A percentile compares a stretch with the other conserved stretches of the same genome.
Evolutionary conservation across 1,139 yeast genomes (phyloP).

Genomic region (Scheffersomyces titani): DNA sequence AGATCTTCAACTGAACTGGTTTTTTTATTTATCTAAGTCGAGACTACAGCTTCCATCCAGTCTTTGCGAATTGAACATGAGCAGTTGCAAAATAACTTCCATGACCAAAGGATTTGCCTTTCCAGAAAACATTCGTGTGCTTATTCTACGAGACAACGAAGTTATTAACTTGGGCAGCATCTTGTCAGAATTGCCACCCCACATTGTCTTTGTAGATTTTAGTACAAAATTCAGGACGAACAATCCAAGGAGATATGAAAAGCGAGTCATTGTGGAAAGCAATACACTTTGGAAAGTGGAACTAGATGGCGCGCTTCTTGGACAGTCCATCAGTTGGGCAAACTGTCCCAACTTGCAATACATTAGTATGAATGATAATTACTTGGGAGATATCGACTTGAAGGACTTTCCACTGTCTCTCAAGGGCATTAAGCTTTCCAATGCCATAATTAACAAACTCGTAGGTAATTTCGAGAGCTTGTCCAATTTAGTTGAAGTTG

Average conservation of each 20-base stretch:
- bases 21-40: too few species aligned
- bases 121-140: too few species aligned
- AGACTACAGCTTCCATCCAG: too few species aligned
- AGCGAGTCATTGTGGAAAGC: neutral
- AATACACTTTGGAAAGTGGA: neutral
- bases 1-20: too few species aligned
- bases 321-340: neutral
- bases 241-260: neutral
- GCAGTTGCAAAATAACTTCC: too few species aligned
- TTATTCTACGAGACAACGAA: too few species aligned
- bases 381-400: neutral
- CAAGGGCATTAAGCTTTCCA: neutral
- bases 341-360: neutral
- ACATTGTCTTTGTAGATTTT: neutral
- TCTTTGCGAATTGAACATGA: too few species aligned
- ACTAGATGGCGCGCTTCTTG: neutral
- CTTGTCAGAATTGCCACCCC: neutral
- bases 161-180: neutral
- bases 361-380: neutral
- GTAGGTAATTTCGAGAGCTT: neutral
- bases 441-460: neutral
- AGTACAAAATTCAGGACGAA: neutral
- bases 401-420: neutral
- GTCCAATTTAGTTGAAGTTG: neutral
- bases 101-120: too few species aligned